These are phyloP conservation scores for Syncephalastrum monosporum DNA, from an alignment of 371 early-diverging fungal species.

Conservation along the genomic window DNA sequence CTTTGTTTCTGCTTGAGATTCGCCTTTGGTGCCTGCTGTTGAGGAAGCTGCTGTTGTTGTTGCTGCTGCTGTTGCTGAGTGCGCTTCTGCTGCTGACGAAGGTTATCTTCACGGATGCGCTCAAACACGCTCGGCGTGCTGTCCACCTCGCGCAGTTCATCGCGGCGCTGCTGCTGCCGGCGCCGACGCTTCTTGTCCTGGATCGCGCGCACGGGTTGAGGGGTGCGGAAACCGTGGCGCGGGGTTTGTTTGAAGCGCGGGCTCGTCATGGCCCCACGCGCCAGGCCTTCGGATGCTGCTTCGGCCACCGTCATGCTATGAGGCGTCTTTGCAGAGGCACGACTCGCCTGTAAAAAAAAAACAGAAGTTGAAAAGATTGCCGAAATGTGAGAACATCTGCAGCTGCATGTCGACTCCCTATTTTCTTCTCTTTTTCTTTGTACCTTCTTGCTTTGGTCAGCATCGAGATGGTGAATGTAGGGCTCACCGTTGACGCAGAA, in stretches of 20 bases:
- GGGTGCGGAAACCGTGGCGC: slow-evolving; percentile 29
- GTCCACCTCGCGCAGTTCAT: slow-evolving; percentile 2
- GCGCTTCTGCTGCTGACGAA: slow-evolving; percentile 15
- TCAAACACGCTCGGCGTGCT: slow-evolving; percentile 24
- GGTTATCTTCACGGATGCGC: slow-evolving; percentile 31
- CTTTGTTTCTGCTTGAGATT: neutral
- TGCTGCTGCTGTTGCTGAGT: slow-evolving; percentile 1
- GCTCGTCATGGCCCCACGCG: slow-evolving; percentile 13
- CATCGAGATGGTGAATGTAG: slow-evolving; percentile 23
- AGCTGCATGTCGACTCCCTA: neutral
- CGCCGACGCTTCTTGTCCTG: neutral
- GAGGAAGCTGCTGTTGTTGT: neutral
- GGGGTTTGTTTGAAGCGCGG: slow-evolving; percentile 14
- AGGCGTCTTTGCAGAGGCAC: neutral
- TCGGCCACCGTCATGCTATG: neutral
- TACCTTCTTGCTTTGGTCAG: slow-evolving; percentile 15
- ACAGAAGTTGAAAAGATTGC: too few species aligned
- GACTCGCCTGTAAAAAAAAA: slow-evolving; percentile 1
- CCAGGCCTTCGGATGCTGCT: neutral
- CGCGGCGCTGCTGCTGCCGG: slow-evolving; percentile 8
- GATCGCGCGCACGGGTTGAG: slow-evolving; percentile 27
- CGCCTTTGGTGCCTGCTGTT: too few species aligned
- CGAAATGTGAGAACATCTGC: neutral
- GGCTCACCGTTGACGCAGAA: slow-evolving; percentile 41
- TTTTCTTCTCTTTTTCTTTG: slow-evolving; percentile 3